phyloP scores from a whole-genome alignment of 1,284 basidiomycete species.

The Cutaneotrichosporon dermatis region DNA sequence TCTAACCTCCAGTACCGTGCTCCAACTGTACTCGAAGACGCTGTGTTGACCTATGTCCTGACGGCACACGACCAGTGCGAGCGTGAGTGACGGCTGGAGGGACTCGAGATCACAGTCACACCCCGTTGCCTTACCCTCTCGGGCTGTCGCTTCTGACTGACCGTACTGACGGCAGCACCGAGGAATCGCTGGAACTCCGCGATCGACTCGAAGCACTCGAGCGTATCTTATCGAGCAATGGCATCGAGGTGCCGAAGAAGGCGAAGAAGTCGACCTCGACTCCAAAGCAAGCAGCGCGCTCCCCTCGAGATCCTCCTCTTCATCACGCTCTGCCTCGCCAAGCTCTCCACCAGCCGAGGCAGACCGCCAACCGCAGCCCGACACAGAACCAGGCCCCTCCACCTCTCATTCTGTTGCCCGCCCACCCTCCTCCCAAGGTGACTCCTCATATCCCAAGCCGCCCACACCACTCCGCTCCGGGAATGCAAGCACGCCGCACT shows the following conservation, averaged over 20 bases:
- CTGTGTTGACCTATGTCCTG: conserved; percentile 29
- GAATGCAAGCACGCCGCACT: background rate
- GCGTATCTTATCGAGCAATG: conserved; percentile 18
- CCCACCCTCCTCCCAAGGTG: too few species aligned
- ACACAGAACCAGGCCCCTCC: background rate
- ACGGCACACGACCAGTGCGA: conserved; percentile 23
- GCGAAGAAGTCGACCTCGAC: too few species aligned
- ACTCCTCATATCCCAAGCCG: too few species aligned
- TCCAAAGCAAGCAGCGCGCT: too few species aligned
- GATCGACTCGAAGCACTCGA: conserved; percentile 24
- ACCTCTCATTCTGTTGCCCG: too few species aligned
- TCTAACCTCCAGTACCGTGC: background rate
- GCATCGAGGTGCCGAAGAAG: conserved; percentile 12
- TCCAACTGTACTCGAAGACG: conserved; percentile 21
- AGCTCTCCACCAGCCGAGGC: too few species aligned
- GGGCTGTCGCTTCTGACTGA: too few species aligned
- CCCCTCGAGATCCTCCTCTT: background rate
- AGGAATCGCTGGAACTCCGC: conserved; percentile 15
- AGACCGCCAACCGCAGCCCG: background rate
- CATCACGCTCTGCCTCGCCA: background rate
- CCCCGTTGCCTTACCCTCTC: too few species aligned
- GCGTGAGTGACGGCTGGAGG: too few species aligned
- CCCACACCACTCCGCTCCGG: too few species aligned
- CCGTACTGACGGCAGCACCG: conserved; percentile 11
- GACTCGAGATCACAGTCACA: too few species aligned